These are phyloP conservation scores for Chenopodium berlandieri DNA, from an alignment of 148 eudicot genomes.

Conservation along the genomic window DNA sequence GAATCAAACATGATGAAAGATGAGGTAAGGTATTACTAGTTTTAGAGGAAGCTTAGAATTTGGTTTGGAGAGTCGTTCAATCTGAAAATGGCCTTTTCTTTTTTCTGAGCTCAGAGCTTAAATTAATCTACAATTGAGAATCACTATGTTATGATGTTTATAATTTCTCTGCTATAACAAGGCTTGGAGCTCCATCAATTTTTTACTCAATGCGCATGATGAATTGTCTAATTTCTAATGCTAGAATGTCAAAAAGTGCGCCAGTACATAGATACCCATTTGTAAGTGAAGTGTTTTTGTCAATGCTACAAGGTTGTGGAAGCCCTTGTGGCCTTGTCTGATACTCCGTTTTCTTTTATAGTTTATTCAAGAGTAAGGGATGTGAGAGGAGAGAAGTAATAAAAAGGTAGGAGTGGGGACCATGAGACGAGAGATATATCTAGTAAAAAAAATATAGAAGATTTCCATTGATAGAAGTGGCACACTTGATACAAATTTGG, in stretches of 20 bases:
- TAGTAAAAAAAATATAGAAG: too few relatives aligned
- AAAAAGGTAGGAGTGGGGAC: too few relatives aligned
- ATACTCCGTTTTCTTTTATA: too few relatives aligned
- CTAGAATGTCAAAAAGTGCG: background rate
- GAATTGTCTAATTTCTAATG: background rate
- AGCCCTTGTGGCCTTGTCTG: background rate
- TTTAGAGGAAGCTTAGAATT: background rate
- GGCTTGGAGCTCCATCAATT: background rate
- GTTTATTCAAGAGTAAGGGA: too few relatives aligned
- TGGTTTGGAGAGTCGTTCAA: background rate
- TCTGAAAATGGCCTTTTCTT: background rate
- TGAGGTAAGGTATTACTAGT: conserved; percentile 49
- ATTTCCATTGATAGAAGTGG: too few relatives aligned
- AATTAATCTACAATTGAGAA: background rate
- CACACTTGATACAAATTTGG: too few relatives aligned
- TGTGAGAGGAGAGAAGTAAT: too few relatives aligned
- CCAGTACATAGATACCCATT: background rate
- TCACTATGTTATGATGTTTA: background rate
- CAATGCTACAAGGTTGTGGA: background rate
- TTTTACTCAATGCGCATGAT: background rate
- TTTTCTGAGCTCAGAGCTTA: background rate
- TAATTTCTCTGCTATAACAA: background rate
- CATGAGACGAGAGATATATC: too few relatives aligned
- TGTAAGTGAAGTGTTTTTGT: background rate
- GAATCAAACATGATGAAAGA: conserved; percentile 80